Evolutionary conservation across 345 rosid species (phyloP), one percentile per base, ranked within the genome.

Genomic region (Linum usitatissimum): DNA sequence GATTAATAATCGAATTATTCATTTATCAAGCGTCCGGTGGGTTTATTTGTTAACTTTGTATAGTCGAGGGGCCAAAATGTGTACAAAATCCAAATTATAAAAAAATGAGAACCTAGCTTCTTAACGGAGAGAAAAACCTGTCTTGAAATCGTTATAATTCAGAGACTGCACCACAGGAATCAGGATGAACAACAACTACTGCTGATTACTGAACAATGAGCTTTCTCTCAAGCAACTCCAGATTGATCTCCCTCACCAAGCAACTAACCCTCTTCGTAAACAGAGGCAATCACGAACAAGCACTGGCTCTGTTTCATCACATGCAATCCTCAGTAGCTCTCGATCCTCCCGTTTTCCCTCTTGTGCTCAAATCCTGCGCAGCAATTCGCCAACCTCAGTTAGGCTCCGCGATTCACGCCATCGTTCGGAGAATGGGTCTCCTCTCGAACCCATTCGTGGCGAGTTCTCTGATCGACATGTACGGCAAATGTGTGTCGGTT

Each of bases 351-450:
- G 86, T 80, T 64, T 84, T 73, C 75, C 78, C 90, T 64, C 79
- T 82, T 53, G 77, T 78, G 9, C 83, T 84, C 69, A 84, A 84
- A 69, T 84, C 90, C 10, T 84, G 90, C 59, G 75, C 85, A 19
- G 76, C 86, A 64, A 21, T 74, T 40, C 66, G 53, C 61, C 80
- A 76, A 66, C 75, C 78, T 19, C 36, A 67, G 66, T 78, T 84
- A 4, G 85, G 79, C 59, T 53, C 40, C 36, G 65, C 83, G 59
- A 51, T 84, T 28, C 85, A 84, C 48, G 74, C 79, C 60, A 80
- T 80, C 71, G 39, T 72, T 20, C 3, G 63, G 17, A 84, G 80
- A 67, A 71, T 70, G 0, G 65, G 75, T 55, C 64, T 84, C 34
- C 21, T 84, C 0, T 54, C 76, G 0, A 84, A 82, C 74, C 83